Percentiles rank a stretch among this genome's conserved stretches.
phyloP scores from a whole-genome alignment of 2,329 filamentous ascomycete species.

The Myriosclerotinia curreyana region DNA sequence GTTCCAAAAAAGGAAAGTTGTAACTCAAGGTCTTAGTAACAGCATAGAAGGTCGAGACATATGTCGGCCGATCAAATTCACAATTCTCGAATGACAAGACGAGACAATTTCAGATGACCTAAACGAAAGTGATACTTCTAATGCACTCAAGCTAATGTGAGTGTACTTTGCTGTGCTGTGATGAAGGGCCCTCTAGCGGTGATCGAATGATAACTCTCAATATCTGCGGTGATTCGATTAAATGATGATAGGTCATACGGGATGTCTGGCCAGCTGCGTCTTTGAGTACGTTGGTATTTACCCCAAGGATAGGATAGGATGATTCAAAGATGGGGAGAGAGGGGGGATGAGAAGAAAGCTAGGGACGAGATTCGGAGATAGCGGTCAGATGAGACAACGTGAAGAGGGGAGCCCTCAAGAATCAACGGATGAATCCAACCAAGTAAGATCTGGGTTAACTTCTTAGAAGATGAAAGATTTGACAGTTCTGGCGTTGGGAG shows the following conservation, averaged over 20 bases:
- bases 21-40: neutral
- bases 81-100: slow-evolving; percentile 5
- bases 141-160: slow-evolving; percentile 6
- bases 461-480: neutral
- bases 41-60: slow-evolving; percentile 6
- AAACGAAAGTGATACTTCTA: neutral
- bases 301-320: neutral
- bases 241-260: slow-evolving; percentile 1
- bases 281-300: neutral
- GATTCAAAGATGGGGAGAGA: neutral
- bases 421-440: neutral
- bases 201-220: slow-evolving; percentile 3
- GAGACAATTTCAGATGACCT: slow-evolving; percentile 3
- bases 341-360: neutral
- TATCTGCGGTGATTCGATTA: slow-evolving; percentile 11
- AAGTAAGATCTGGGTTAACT: neutral
- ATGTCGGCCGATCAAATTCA: slow-evolving; percentile 13
- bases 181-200: neutral
- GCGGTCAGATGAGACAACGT: slow-evolving; percentile 5
- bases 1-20: slow-evolving; percentile 1
- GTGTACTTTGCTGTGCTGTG: neutral
- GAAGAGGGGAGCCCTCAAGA: neutral
- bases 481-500: neutral
- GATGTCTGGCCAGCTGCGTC: slow-evolving; percentile 1
- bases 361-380: neutral